phyloP scores from a whole-genome alignment of 1,284 basidiomycete genomes.

The Xerocomus minutiporus region DNA sequence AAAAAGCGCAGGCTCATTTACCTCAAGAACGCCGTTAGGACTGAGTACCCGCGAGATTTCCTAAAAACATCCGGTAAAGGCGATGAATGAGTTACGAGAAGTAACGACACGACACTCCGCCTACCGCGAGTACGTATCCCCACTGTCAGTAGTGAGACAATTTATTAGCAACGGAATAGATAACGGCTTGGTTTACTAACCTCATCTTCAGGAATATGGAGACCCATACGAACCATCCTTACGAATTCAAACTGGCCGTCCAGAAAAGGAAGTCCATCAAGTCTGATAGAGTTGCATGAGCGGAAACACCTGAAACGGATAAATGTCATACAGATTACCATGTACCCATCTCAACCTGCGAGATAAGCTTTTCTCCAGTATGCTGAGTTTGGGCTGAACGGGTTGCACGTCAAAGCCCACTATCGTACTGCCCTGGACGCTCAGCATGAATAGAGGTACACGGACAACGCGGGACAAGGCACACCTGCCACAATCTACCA shows the following conservation, averaged over 20 bases:
- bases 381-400: slow-evolving; percentile 52
- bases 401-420: slow-evolving; percentile 56
- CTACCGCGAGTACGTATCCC: slow-evolving; percentile 50
- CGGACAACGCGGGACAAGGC: slow-evolving; percentile 20
- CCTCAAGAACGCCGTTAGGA: slow-evolving; percentile 61
- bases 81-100: slow-evolving; percentile 13
- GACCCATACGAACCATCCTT: slow-evolving; percentile 55
- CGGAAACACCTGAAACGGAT: background rate
- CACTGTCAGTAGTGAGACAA: slow-evolving; percentile 34
- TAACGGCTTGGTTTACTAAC: slow-evolving; percentile 32
- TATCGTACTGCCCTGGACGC: slow-evolving; percentile 46
- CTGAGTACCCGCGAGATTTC: slow-evolving; percentile 62
- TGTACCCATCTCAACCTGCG: slow-evolving; percentile 59
- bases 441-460: slow-evolving; percentile 7
- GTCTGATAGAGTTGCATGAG: slow-evolving; percentile 34
- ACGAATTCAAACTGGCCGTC: slow-evolving; percentile 59
- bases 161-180: slow-evolving; percentile 14
- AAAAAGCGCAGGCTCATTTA: slow-evolving; percentile 23
- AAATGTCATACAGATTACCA: slow-evolving; percentile 52
- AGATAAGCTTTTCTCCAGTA: slow-evolving; percentile 38
- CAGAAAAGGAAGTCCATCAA: slow-evolving; percentile 59
- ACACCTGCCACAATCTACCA: slow-evolving; percentile 58
- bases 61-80: slow-evolving; percentile 34
- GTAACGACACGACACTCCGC: slow-evolving; percentile 7
- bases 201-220: slow-evolving; percentile 69